Base-by-base conservation (phyloP, 345 rosid species). In the Kernera saxatilis region DNA sequence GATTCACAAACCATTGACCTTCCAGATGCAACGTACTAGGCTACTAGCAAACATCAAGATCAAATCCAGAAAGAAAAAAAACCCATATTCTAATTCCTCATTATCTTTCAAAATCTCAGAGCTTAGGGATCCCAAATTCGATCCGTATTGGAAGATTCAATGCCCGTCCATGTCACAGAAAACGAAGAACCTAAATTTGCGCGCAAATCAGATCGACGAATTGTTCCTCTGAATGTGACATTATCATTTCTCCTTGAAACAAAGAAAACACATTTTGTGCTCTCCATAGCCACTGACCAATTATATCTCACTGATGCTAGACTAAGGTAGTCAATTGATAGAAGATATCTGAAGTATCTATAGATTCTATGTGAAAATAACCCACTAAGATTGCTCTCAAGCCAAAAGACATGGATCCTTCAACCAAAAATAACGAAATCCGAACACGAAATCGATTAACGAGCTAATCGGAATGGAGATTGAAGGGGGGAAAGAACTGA, bases 71-170 rank as follows among this genome's bases (percentile, higher is more conserved):
- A 51, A 13, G 3, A 23, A 4, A 17, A 51, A 26, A 17, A 51
- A 26, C 8, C 0, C 9, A 23, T 33, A 49, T 25, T 25, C 49
- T 35, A 57, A 45, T 33, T 23, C 65, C 22, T 72, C 66, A 2
- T 15, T 32, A 23, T 12, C 6, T 23, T n/a, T 15, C 13, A 0
- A 55, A 22, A 33, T 48, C 61, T 49, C 22, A 46, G 5, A 73
- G 36, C 63, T 58, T 68, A 51, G 74, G 74, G 70, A 69, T 60
- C 56, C 50, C 41, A 69, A 68, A 60, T 18, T 32, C 1, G 29
- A 67, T 27, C 39, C 14, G 53, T 23, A 40, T 59, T 29, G 46
- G 2, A 58, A 48, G 45, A 49, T 5, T 13, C 78, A 59, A 33
- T 58, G 56, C n/a, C 13, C 21, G 5, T 30, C 55, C 17, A 41